These are phyloP conservation scores for Withania somnifera DNA, from an alignment of 305 asterid genomes.

Conservation along the genomic window DNA sequence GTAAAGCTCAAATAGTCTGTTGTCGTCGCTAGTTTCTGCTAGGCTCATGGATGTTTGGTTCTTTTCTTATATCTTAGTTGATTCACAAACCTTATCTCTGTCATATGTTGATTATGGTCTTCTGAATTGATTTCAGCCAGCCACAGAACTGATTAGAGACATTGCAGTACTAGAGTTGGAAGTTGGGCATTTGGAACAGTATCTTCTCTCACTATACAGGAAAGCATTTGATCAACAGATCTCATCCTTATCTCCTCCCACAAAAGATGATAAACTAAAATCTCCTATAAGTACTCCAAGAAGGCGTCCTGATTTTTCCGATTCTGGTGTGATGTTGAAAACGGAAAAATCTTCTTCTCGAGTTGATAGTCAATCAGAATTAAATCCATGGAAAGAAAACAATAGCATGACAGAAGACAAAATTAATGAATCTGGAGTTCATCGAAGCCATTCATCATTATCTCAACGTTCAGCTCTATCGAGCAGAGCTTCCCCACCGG, in stretches of 20 bases:
- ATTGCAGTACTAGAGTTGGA: conserved; percentile 81
- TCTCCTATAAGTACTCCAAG: conserved; percentile 53
- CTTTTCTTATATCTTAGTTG: neutral
- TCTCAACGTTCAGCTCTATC: conserved; percentile 45
- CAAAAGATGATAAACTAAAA: conserved; percentile 24
- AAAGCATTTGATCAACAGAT: conserved; percentile 83
- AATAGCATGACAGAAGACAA: conserved; percentile 36
- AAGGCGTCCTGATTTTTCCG: conserved; percentile 63
- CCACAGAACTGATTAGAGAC: conserved; percentile 89
- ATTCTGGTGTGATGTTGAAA: conserved; percentile 29
- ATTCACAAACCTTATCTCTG: neutral
- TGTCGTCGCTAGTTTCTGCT: neutral
- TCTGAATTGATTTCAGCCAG: conserved; percentile 48
- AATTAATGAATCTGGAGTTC: conserved; percentile 40
- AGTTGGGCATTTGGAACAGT: conserved; percentile 91
- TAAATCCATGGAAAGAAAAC: conserved; percentile 27
- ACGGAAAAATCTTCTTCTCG: conserved; percentile 21
- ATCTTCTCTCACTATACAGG: conserved; percentile 81
- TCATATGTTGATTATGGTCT: neutral
- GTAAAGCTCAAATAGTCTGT: neutral
- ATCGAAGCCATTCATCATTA: conserved; percentile 71
- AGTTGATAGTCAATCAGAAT: conserved; percentile 16
- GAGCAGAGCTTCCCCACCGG: conserved; percentile 42
- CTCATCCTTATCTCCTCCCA: conserved; percentile 41
- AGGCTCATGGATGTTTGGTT: neutral